Conservation (phyloP, 805 yeast species). For the Teunomyces lycoperdinae region DNA sequence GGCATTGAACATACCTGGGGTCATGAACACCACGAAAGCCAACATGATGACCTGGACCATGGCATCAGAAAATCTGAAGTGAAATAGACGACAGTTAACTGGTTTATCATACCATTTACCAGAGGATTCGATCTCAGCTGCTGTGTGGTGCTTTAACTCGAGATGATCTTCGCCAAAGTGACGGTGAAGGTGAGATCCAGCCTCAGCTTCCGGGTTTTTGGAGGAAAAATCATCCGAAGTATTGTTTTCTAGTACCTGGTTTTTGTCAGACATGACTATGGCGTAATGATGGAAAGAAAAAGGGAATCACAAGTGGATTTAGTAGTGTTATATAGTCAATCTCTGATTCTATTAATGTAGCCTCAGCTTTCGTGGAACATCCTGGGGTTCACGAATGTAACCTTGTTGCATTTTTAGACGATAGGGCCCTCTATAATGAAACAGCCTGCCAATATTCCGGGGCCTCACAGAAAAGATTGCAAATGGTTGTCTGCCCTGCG, state of each 20-base stretch:
- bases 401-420: neutral
- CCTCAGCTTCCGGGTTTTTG: neutral
- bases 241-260: conserved; percentile 3
- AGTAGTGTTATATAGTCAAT: neutral
- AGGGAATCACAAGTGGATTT: neutral
- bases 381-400: neutral
- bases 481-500: neutral
- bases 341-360: neutral
- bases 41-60: conserved; percentile 44
- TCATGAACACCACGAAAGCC: conserved; percentile 46
- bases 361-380: conserved; percentile 1
- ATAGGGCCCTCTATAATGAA: neutral
- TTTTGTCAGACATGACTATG: conserved; percentile 7
- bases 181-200: neutral
- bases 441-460: neutral
- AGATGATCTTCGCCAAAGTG: conserved; percentile 13
- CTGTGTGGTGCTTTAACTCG: conserved; percentile 22
- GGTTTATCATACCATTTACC: conserved; percentile 42
- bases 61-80: conserved; percentile 32
- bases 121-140: conserved; percentile 28
- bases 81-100: conserved; percentile 4
- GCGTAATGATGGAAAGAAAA: neutral
- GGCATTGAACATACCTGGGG: conserved; percentile 56
- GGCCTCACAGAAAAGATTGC: neutral
- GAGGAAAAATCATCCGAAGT: conserved; percentile 8